Conservation (phyloP, 192 early-diverging fungal genomes). For the Coemansia furcata region DNA sequence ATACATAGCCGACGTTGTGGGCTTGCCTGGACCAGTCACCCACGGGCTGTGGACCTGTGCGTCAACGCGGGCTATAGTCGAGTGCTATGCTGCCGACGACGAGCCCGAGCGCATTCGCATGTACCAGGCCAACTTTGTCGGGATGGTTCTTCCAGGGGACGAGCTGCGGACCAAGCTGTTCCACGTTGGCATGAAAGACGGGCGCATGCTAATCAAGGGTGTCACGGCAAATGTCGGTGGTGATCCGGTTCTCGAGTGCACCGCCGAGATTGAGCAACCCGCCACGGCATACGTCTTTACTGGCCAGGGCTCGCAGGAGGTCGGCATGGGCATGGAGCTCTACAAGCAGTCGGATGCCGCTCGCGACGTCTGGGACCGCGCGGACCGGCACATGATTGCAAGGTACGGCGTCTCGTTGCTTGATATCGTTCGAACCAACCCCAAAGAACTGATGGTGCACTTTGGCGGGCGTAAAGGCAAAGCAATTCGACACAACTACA, state of each 20-base stretch:
- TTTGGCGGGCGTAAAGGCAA: constrained; percentile 85
- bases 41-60: constrained; percentile 96
- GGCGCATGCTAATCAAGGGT: constrained; percentile 89
- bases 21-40: constrained; percentile 83
- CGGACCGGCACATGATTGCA: constrained; percentile 78
- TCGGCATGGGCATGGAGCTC: constrained; percentile 95
- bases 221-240: constrained; percentile 77
- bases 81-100: constrained; percentile 85
- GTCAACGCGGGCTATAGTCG: constrained; percentile 86
- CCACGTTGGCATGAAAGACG: constrained; percentile 89
- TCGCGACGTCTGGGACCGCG: constrained; percentile 86
- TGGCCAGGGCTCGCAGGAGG: constrained; percentile 93
- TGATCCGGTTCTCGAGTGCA: constrained; percentile 65
- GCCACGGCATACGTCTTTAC: constrained; percentile 93
- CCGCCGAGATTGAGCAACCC: constrained; percentile 88
- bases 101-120: constrained; percentile 75
- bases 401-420: constrained; percentile 88
- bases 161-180: constrained; percentile 76
- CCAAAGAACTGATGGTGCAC: constrained; percentile 58
- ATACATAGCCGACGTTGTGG: constrained; percentile 84
- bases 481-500: constrained; percentile 78
- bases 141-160: constrained; percentile 89
- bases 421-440: constrained; percentile 87
- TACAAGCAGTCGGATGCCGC: constrained; percentile 81
- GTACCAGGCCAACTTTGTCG: constrained; percentile 79